phyloP scores from a whole-genome alignment of 208 protist genomes.

The Crithidia thermophila region DNA sequence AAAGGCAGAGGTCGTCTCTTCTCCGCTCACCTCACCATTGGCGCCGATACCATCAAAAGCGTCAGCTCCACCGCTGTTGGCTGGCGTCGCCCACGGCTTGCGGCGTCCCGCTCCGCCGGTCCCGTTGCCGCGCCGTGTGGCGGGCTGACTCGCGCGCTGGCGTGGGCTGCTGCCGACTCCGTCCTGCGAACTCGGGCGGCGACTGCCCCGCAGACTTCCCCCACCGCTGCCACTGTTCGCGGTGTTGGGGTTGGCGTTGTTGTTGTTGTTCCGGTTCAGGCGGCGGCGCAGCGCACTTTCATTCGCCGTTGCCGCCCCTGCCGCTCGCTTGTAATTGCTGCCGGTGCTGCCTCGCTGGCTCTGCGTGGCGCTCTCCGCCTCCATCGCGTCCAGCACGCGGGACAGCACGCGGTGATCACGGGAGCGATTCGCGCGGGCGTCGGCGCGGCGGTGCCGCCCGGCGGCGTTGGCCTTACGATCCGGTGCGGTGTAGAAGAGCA shows the following conservation, averaged over 20 bases:
- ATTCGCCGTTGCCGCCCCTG: not conserved
- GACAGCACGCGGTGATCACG: not conserved
- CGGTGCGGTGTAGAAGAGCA: constrained; percentile 38
- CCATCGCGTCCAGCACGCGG: constrained; percentile 2
- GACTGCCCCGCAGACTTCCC: too few species aligned
- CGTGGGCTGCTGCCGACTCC: too few species aligned
- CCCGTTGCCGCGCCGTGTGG: too few species aligned
- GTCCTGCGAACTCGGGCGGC: too few species aligned
- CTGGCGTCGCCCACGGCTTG: too few species aligned
- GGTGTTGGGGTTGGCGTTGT: too few species aligned
- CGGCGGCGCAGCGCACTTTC: constrained; percentile 5
- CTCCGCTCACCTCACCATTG: not conserved
- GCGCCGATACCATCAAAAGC: not conserved
- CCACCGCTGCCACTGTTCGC: too few species aligned
- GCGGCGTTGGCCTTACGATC: not conserved
- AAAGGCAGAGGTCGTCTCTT: constrained; percentile 6
- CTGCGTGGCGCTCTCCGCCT: not conserved
- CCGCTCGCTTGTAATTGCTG: not conserved
- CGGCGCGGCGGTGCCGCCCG: not conserved
- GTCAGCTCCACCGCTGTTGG: too few species aligned
- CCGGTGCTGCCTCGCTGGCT: constrained; percentile 2
- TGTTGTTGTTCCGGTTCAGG: constrained; percentile 5
- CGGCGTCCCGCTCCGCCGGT: too few species aligned
- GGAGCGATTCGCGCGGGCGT: constrained; percentile 3
- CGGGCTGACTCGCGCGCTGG: too few species aligned